Evolutionary conservation across 495 filamentous ascomycete genomes (phyloP), one percentile per base, ranked within the genome.

Genomic region (Penicillium desertorum): DNA sequence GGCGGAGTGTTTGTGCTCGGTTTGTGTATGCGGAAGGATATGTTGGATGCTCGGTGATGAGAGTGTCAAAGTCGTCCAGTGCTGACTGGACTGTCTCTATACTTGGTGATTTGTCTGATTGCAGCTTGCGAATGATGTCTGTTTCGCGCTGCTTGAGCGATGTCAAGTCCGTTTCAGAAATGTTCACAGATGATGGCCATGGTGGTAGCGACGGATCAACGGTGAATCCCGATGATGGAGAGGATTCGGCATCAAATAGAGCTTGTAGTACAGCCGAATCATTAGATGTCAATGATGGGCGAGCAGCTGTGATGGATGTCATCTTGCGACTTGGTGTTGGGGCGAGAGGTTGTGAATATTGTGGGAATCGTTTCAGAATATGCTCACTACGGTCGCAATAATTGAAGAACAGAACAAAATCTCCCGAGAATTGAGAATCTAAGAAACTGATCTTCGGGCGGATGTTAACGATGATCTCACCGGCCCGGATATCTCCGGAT

Each of bases 11-110:
- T 60, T 94, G 90, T 5, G 89, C 90, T 43, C 88, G 80, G 67
- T 96, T 96, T 58, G 87, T 88, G 58, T 84, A 83, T 0, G 83
- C 88, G 45, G 86, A 85, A 2, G 90, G 88, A 62, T 94, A 95
- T 7, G 71, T 72, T 2, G 88, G 89, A 48, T 86, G 63, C 17
- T 80, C 62, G 3, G 60, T 58, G 34, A 91, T 79, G 1, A 95
- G 71, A 9, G 69, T 55, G 19, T 76, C 75, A 4, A 94, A 74
- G 16, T 63, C 62, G 2, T 61, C 17, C n/a, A 79, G 61, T 16
- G 75, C 71, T 14, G 64, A 55, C 11, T 70, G 25, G 32, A 78
- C 57, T 5, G 43, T 59, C 41, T 67, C 63, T 32, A 30, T 12
- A 4, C 29, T 60, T 52, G 59, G 58, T 22, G 37, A 53, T 48